A percentile compares a stretch with the other conserved stretches of the same genome.
These are phyloP conservation scores for Pelargonium fulgidum DNA, from an alignment of 441 rosid genomes.

Conservation along the genomic window DNA sequence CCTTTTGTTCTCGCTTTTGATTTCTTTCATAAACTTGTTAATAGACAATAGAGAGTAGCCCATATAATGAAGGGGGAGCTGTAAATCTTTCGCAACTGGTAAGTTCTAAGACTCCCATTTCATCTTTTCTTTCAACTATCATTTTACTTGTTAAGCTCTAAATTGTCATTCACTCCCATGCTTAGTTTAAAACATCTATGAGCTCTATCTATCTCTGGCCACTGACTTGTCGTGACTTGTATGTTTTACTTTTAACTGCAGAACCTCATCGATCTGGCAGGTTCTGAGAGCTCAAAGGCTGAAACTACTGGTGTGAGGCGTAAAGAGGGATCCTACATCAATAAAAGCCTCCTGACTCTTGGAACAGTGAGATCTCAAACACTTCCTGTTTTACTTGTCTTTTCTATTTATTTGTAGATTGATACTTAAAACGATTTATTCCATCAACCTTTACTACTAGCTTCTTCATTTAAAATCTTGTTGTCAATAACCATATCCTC, in stretches of 20 bases:
- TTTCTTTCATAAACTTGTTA: constrained; percentile 20
- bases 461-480: neutral
- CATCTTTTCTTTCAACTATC: neutral
- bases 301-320: constrained; percentile 91
- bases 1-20: constrained; percentile 11
- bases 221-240: constrained; percentile 28
- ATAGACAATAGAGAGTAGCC: constrained; percentile 93
- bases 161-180: neutral
- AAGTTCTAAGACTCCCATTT: constrained; percentile 29
- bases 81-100: constrained; percentile 96
- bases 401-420: neutral
- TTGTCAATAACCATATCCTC: neutral
- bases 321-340: constrained; percentile 95
- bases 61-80: constrained; percentile 75
- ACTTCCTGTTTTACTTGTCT: neutral
- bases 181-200: neutral
- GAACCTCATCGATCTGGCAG: constrained; percentile 99
- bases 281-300: constrained; percentile 99
- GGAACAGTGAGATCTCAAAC: constrained; percentile 73
- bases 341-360: constrained; percentile 94
- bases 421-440: neutral
- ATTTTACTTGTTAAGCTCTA: constrained; percentile 16
- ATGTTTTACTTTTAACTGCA: constrained; percentile 53
- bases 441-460: too few relatives aligned
- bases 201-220: neutral